Conservation (phyloP, 1,284 basidiomycete species). For the Malassezia obtusa region DNA sequence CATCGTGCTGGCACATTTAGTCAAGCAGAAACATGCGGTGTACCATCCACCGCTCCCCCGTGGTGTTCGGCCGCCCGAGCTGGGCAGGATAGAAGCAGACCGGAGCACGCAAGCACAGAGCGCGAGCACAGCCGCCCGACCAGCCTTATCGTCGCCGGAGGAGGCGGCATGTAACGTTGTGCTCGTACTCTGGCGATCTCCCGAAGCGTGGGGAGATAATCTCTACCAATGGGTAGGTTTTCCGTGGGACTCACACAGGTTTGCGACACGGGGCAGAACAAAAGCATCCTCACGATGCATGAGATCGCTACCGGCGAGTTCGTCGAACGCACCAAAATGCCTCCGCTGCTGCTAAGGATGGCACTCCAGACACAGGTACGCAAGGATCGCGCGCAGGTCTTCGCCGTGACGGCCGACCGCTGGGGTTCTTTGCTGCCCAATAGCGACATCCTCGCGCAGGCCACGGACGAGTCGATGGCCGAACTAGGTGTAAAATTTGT, state of each 20-base stretch:
- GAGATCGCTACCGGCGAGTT: slow-evolving; percentile 54
- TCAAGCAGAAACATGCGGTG: slow-evolving; percentile 21
- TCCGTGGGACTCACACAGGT: slow-evolving; percentile 35
- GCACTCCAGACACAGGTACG: slow-evolving; percentile 4
- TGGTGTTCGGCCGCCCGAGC: not conserved
- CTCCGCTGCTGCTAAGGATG: slow-evolving; percentile 3
- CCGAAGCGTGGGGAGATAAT: slow-evolving; percentile 53
- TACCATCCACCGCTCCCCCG: slow-evolving; percentile 14
- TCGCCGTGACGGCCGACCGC: not conserved
- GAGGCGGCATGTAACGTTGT: slow-evolving; percentile 22
- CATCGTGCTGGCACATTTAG: slow-evolving; percentile 24
- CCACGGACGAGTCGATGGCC: not conserved
- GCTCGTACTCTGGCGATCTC: slow-evolving; percentile 53
- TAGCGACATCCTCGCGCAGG: not conserved
- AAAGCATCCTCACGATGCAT: slow-evolving; percentile 54
- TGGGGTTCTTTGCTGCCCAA: not conserved
- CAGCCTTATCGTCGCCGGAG: not conserved
- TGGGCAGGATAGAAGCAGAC: not conserved
- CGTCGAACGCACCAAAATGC: slow-evolving; percentile 47
- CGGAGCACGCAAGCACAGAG: slow-evolving; percentile 12
- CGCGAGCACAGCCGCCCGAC: not conserved
- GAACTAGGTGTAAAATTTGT: slow-evolving; percentile 18
- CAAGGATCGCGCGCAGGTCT: slow-evolving; percentile 14
- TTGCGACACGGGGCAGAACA: slow-evolving; percentile 52
- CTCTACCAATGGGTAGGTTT: slow-evolving; percentile 53